Percentiles rank a stretch among this genome's conserved stretches.
Conservation (phyloP, 2,329 filamentous ascomycete genomes). For the Pseudopyrenochaeta lycopersici region DNA sequence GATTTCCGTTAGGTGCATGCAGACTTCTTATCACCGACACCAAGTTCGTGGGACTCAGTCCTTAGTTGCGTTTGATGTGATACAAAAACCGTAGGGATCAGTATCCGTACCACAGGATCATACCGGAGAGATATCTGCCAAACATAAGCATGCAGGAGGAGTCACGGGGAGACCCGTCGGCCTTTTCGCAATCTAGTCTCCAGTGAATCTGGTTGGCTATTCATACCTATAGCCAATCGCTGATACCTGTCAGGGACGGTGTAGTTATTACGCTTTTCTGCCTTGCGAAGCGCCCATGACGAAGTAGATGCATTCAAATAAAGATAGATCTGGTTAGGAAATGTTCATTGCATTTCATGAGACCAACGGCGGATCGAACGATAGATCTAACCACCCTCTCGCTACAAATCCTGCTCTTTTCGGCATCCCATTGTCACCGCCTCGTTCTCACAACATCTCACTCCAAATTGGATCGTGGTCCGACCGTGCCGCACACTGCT, state of each 20-base stretch:
- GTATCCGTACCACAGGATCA: not conserved
- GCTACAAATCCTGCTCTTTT: slow-evolving; percentile 10
- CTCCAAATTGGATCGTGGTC: slow-evolving; percentile 4
- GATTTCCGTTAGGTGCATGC: too few relatives aligned
- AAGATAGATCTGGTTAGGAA: slow-evolving; percentile 9
- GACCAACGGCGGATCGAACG: slow-evolving; percentile 14
- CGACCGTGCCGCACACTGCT: slow-evolving; percentile 13
- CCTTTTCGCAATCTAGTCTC: slow-evolving; percentile 2
- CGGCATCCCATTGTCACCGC: slow-evolving; percentile 19
- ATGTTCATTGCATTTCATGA: slow-evolving; percentile 23
- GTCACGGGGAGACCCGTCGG: not conserved
- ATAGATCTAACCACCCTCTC: slow-evolving; percentile 20
- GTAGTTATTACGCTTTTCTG: slow-evolving; percentile 15
- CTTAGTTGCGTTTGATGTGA: not conserved
- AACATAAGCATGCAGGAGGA: slow-evolving; percentile 8
- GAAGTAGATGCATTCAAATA: slow-evolving; percentile 12
- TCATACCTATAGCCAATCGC: slow-evolving; percentile 3
- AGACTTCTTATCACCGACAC: not conserved
- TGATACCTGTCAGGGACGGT: slow-evolving; percentile 6
- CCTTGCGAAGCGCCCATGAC: slow-evolving; percentile 17
- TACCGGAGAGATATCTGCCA: not conserved
- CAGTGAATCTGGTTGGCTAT: slow-evolving; percentile 7
- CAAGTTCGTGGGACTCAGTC: not conserved
- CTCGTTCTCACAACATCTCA: slow-evolving; percentile 10
- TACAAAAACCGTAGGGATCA: not conserved